phyloP scores from a whole-genome alignment of 106 monocot genomes.

The Allium cepa region DNA sequence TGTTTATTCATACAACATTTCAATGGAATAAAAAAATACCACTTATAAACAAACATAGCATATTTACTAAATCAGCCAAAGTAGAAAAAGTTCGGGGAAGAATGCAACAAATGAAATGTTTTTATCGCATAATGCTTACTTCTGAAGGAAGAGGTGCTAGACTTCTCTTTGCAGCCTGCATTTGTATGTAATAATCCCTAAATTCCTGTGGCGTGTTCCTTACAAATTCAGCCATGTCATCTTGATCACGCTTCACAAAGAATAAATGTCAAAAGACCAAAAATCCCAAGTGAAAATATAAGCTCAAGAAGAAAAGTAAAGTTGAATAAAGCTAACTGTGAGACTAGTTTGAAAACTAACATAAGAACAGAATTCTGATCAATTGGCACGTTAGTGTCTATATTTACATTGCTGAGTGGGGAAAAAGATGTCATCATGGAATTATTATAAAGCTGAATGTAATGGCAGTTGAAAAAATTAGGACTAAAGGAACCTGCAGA shows the following conservation, averaged over 20 bases:
- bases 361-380: no score
- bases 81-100: neutral
- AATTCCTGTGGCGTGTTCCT: slow-evolving; percentile 82
- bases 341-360: no score
- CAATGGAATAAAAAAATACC: neutral
- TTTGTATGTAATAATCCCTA: slow-evolving; percentile 94
- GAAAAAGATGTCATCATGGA: no score
- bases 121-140: slow-evolving; percentile 19
- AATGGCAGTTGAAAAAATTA: no score
- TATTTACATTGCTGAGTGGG: no score
- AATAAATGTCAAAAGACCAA: neutral
- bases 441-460: no score
- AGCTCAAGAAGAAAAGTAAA: no score
- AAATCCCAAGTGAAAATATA: no score
- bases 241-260: slow-evolving; percentile 63
- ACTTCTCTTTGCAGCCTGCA: slow-evolving; percentile 98
- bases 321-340: no score
- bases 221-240: slow-evolving; percentile 89
- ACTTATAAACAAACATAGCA: neutral
- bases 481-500: no score
- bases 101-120: neutral
- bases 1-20: neutral
- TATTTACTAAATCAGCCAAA: no score
- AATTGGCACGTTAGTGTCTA: no score
- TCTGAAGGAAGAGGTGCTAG: slow-evolving; percentile 89